Evolutionary conservation across 2,329 filamentous ascomycete genomes (phyloP), one percentile per base, ranked within the genome.

Genomic region (Fusarium foetens): DNA sequence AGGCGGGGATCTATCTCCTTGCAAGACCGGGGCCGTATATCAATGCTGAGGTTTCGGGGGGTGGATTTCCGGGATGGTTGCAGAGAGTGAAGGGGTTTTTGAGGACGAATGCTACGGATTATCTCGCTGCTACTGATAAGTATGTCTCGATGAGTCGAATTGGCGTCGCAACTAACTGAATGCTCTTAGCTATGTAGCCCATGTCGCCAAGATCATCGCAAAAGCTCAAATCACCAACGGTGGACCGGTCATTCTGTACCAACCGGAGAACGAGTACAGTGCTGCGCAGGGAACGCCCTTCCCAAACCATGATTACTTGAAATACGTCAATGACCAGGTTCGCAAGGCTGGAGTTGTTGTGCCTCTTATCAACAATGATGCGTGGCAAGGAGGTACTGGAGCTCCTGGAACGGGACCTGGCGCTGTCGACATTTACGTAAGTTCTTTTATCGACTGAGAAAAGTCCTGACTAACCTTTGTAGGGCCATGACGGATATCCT

Each of bases 211-310:
- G 17, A 89, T 91, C 13, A 91, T 97, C 72, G 92, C 93, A 8
- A 88, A 90, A 60, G 90, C 89, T 1, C 93, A 96, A 75, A 95
- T 97, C 76, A 95, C 93, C 3, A 93, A 95, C 58, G 93, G 92
- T 1, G 94, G 94, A 0, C 93, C 93, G 0, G 86, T 97, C 12
- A 93, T 97, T 66, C 82, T 95, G 3, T 87, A 92, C 45, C 94
- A 97, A 79, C 91, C 92, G 0, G 94, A 97, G 79, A 97, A 96
- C 70, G 94, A 96, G 79, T 95, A 95, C 77, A 90, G 87, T 2
- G 80, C 83, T 23, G 85, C 84, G 3, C 81, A 82, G 8, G 82
- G 82, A 5, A 82, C 87, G 6, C 79, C 81, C 1, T 93, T 92
- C 71, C 91, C 91, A 0, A 90, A 94, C 74, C 84, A 86, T 0